Conservation (phyloP, 306 rosid genomes). For the Mimosa pudica region DNA sequence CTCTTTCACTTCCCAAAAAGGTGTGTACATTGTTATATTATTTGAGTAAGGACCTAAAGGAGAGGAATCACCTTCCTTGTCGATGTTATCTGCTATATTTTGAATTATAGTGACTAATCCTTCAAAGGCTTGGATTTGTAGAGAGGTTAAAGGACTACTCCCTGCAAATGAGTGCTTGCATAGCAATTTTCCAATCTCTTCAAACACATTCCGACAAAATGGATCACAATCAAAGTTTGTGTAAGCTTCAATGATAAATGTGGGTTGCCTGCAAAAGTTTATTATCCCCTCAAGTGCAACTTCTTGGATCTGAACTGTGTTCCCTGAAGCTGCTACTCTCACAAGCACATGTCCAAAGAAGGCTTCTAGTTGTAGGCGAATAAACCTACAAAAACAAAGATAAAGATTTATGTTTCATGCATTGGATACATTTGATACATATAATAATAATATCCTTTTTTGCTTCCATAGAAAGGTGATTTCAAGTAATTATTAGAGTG, state of each 20-base stretch:
- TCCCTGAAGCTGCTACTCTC: conserved; percentile 56
- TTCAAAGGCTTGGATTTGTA: conserved; percentile 84
- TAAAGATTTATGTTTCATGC: background rate
- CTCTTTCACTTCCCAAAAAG: conserved; percentile 73
- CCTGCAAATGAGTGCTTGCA: conserved; percentile 79
- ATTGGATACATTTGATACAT: background rate
- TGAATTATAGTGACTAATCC: conserved; percentile 71
- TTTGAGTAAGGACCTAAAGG: conserved; percentile 44
- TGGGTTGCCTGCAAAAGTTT: conserved; percentile 82
- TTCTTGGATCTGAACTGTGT: conserved; percentile 73
- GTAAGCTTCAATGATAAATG: conserved; percentile 64
- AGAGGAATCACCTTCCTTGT: conserved; percentile 49
- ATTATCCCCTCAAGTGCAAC: conserved; percentile 85
- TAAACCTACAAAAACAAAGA: conserved; percentile 44
- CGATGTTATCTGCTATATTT: conserved; percentile 82
- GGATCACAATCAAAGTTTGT: conserved; percentile 88
- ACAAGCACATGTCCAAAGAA: conserved; percentile 69
- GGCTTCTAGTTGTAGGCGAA: conserved; percentile 80
- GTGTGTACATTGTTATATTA: conserved; percentile 56
- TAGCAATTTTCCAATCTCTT: conserved; percentile 73
- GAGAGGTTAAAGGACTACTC: conserved; percentile 48
- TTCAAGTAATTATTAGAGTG: too few species aligned
- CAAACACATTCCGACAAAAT: conserved; percentile 59
- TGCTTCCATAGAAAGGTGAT: too few species aligned
- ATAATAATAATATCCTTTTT: too few species aligned